Evolutionary conservation across 306 rosid genomes (phyloP), one percentile per base, ranked within the genome.

Genomic region (Medicago arabica): DNA sequence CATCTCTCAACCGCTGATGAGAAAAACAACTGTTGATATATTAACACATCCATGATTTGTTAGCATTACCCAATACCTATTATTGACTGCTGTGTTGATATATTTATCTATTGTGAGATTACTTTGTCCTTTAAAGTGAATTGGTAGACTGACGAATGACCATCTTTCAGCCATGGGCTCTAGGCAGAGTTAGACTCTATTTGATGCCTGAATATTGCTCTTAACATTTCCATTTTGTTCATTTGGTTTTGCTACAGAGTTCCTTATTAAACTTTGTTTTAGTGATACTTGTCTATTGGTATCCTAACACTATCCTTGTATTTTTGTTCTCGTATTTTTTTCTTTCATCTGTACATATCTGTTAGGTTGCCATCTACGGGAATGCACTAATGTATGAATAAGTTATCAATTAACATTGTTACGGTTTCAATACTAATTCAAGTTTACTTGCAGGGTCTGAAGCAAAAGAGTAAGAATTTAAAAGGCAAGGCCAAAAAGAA

Each of bases 401-500:
- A 16, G 19, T 21, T 12, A 21, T 54, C 7, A 44, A 67, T 11
- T 39, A 17, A 53, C 10, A 31, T 68, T 57, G 78, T 68, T 17
- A 67, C 64, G 72, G 70, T 78, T 71, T 70, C 11, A 74, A 43
- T 65, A 31, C 60, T 80, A 34, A 46, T 83, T 78, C 39, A 57
- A 68, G 39, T 76, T 44, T 81, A 57, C 50, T 34, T 75, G 71
- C 83, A 96, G 99, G 98, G 75, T 69, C 92, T 91, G 50, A 92
- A 80, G 80, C 97, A 75, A 15, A 96, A 67, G 87, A 84, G 77
- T 64, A 89, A 79, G 87, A 90, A 83, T 17, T 75, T 78, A 70
- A 89, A 87, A 80, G 85, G 89, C 74, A 80, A 83, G 64, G 83
- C 14, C 80, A 96, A 92, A 79, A 85, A 87, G 84, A 96, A 90